These are phyloP conservation scores for Solanum hybrid DNA, from an alignment of 305 asterid genomes.

Conservation along the genomic window DNA sequence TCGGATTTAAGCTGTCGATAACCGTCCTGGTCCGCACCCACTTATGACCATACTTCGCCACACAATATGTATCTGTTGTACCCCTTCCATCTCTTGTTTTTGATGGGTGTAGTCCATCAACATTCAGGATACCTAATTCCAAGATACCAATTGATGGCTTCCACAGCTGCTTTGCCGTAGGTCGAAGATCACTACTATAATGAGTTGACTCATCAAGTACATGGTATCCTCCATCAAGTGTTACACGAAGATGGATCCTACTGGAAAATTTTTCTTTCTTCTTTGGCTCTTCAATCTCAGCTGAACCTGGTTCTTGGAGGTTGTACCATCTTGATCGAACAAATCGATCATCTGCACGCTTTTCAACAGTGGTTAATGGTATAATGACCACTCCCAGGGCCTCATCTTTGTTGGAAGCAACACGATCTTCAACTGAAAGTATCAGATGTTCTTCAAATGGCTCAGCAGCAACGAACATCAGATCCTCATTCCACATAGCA, in stretches of 20 bases:
- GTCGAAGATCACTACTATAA: constrained; percentile 82
- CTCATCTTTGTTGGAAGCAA: constrained; percentile 59
- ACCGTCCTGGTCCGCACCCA: constrained; percentile 86
- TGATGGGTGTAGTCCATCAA: constrained; percentile 63
- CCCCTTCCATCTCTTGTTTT: constrained; percentile 63
- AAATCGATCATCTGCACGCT: constrained; percentile 60
- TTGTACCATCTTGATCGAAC: constrained; percentile 67
- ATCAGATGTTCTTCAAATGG: constrained; percentile 77
- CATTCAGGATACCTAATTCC: constrained; percentile 65
- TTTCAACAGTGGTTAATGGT: constrained; percentile 53
- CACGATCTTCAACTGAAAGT: constrained; percentile 60
- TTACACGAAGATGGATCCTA: constrained; percentile 61
- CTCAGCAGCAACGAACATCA: constrained; percentile 85
- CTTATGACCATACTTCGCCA: constrained; percentile 86
- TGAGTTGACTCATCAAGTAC: constrained; percentile 89
- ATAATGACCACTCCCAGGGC: constrained; percentile 48
- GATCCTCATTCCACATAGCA: constrained; percentile 71
- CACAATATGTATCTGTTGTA: constrained; percentile 67
- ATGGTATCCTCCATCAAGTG: constrained; percentile 91
- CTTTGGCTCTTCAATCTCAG: constrained; percentile 48
- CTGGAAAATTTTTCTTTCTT: constrained; percentile 61
- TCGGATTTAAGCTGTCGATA: constrained; percentile 66
- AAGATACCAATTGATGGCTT: constrained; percentile 64
- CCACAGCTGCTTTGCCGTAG: constrained; percentile 86
- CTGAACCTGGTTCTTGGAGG: constrained; percentile 33